A percentile compares a stretch with the other conserved stretches of the same genome.
Evolutionary conservation across 139 green algal species (phyloP).

Genomic region (Tetraselmis striata): DNA sequence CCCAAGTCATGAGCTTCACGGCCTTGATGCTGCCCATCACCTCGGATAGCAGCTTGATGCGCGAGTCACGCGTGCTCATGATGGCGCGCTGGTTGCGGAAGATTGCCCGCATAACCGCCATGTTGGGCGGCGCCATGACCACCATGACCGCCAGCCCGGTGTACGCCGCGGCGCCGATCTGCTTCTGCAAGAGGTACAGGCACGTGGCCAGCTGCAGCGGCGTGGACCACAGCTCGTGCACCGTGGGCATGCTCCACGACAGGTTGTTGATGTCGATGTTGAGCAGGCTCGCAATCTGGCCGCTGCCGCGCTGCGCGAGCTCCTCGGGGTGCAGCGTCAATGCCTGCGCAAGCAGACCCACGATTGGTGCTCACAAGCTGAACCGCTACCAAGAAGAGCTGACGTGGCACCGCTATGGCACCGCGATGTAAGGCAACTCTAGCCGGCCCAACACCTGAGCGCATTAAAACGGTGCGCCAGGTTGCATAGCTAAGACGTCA

Average conservation of each 20-base stretch:
- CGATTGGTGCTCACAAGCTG: too few species aligned
- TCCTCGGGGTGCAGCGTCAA: neutral
- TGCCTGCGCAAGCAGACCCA: too few species aligned
- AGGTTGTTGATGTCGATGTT: neutral
- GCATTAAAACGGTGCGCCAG: too few species aligned
- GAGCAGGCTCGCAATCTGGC: neutral
- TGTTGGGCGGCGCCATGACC: constrained; percentile 1
- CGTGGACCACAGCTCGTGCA: constrained; percentile 80
- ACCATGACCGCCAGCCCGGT: constrained; percentile 10
- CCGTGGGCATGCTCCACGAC: constrained; percentile 11
- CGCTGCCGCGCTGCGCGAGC: neutral
- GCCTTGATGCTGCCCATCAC: constrained; percentile 12
- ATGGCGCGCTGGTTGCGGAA: neutral
- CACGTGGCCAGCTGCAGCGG: constrained; percentile 70
- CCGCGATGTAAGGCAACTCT: too few species aligned
- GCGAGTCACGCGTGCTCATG: constrained; percentile 4
- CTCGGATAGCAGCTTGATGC: constrained; percentile 8
- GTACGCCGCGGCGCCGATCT: constrained; percentile 37
- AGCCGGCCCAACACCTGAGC: too few species aligned
- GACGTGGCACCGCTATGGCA: too few species aligned
- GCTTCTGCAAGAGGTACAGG: constrained; percentile 76
- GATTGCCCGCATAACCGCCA: neutral
- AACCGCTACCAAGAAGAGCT: too few species aligned
- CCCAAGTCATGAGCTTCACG: constrained; percentile 15
- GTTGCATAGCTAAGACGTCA: too few species aligned